These are phyloP conservation scores for Cryptococcus deneoformans DNA, from an alignment of 1,284 basidiomycete species.

Conservation along the genomic window DNA sequence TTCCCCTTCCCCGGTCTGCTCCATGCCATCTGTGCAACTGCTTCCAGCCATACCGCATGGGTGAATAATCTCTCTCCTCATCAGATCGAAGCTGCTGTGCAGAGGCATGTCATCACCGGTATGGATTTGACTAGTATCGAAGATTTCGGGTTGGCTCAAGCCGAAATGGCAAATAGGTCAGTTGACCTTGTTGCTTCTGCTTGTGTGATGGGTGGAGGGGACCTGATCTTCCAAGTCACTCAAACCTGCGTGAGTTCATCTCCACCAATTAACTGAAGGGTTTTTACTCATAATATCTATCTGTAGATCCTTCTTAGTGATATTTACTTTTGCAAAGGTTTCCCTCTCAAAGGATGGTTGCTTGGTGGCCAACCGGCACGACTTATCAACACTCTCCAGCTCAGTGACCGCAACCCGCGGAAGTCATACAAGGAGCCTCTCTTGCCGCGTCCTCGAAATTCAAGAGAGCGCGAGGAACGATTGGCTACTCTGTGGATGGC, in stretches of 20 bases:
- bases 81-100: constrained; percentile 23
- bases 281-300: background rate
- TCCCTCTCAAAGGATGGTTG: constrained; percentile 39
- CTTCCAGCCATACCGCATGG: constrained; percentile 46
- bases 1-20: constrained; percentile 51
- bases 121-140: constrained; percentile 30
- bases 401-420: constrained; percentile 25
- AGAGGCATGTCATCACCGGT: constrained; percentile 20
- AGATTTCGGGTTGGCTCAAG: constrained; percentile 42
- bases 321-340: constrained; percentile 31
- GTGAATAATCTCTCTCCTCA: constrained; percentile 30
- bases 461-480: constrained; percentile 36
- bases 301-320: constrained; percentile 30
- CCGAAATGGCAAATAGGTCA: constrained; percentile 26
- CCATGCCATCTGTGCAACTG: constrained; percentile 51
- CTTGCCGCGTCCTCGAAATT: constrained; percentile 16
- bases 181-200: constrained; percentile 24
- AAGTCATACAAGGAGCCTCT: constrained; percentile 31
- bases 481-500: constrained; percentile 38
- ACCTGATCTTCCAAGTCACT: constrained; percentile 32
- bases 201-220: constrained; percentile 32
- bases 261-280: no score
- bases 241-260: constrained; percentile 31
- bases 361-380: constrained; percentile 23
- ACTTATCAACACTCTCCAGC: constrained; percentile 35